These are phyloP conservation scores for Exidia glandulosa DNA, from an alignment of 768 basidiomycete genomes.

Conservation along the genomic window DNA sequence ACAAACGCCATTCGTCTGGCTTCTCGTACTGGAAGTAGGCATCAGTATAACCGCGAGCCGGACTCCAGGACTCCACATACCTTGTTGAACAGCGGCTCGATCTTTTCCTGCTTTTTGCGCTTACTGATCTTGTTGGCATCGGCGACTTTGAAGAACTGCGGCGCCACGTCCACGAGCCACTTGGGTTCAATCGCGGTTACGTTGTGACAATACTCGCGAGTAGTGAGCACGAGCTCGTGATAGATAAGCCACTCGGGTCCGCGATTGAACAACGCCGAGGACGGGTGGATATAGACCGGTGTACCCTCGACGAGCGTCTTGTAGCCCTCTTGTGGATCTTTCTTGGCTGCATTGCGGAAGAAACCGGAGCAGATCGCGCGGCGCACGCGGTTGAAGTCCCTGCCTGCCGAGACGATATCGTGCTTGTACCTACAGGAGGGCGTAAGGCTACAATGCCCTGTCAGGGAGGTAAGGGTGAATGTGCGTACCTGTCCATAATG, in stretches of 20 bases:
- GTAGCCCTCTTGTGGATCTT: constrained; percentile 96
- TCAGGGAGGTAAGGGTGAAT: neutral
- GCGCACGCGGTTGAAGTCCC: constrained; percentile 85
- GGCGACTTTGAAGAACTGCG: constrained; percentile 97
- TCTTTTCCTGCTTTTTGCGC: constrained; percentile 92
- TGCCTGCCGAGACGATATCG: constrained; percentile 86
- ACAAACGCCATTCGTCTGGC: constrained; percentile 88
- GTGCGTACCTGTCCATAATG: constrained; percentile 89
- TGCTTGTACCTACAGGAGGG: constrained; percentile 70
- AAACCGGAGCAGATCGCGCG: constrained; percentile 95
- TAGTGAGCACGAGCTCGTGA: constrained; percentile 91
- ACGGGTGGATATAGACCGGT: constrained; percentile 98
- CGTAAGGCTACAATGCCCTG: constrained; percentile 4
- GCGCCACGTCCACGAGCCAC: constrained; percentile 96
- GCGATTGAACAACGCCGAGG: constrained; percentile 92
- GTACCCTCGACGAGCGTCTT: constrained; percentile 96
- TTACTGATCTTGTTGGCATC: constrained; percentile 97
- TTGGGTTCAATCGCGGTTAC: constrained; percentile 96
- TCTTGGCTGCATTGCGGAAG: constrained; percentile 98
- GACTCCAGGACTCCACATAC: constrained; percentile 14
- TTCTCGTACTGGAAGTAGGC: constrained; percentile 53
- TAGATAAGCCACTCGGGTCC: constrained; percentile 95
- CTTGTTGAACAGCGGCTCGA: constrained; percentile 91
- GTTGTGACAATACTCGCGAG: constrained; percentile 88
- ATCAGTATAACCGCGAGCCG: constrained; percentile 4